These are phyloP conservation scores for Colletotrichum sp. DNA, from an alignment of 2,329 filamentous ascomycete genomes.

Conservation along the genomic window DNA sequence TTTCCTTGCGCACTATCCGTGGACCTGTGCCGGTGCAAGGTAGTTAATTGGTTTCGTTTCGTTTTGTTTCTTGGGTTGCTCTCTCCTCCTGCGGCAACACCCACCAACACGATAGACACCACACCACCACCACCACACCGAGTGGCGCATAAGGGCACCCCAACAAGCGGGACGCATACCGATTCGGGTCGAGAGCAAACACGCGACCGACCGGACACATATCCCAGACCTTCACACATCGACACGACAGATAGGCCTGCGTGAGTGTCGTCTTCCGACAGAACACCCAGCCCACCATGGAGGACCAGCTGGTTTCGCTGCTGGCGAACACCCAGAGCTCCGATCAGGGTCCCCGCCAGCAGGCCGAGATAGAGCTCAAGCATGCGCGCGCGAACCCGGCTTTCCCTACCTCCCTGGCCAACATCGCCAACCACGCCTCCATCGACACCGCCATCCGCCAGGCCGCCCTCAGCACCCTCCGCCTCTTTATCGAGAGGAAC, in stretches of 20 bases:
- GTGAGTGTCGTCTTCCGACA: background rate
- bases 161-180: background rate
- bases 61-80: background rate
- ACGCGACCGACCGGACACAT: background rate
- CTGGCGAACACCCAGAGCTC: slow-evolving; percentile 85
- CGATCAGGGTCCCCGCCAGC: slow-evolving; percentile 77
- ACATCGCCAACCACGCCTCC: slow-evolving; percentile 79
- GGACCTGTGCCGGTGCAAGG: background rate
- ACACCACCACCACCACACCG: background rate
- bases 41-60: background rate
- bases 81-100: background rate
- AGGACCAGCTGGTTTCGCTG: slow-evolving; percentile 89
- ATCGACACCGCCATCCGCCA: slow-evolving; percentile 81
- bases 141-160: background rate
- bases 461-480: slow-evolving; percentile 79
- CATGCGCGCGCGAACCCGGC: slow-evolving; percentile 71
- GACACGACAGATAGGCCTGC: background rate
- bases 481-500: slow-evolving; percentile 82
- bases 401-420: slow-evolving; percentile 80
- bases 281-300: slow-evolving; percentile 62
- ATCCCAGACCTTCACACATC: background rate
- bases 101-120: background rate
- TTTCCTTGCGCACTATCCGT: background rate
- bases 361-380: slow-evolving; percentile 84
- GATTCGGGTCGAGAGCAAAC: background rate